These are phyloP conservation scores for Diaporthe sp. DNA, from an alignment of 2,329 filamentous ascomycete species.

Conservation along the genomic window DNA sequence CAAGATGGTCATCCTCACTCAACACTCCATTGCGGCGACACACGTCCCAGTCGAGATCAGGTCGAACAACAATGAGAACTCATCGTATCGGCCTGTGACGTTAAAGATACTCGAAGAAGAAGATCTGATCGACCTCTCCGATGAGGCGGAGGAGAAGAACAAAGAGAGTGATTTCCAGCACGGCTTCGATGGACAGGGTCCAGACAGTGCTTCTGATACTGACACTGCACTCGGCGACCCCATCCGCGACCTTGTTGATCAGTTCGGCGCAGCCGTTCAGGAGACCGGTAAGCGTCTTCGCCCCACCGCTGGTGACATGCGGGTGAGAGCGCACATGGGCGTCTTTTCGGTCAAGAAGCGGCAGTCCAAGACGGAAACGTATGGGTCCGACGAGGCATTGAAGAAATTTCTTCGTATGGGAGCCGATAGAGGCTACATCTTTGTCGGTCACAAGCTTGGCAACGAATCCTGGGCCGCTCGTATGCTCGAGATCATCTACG, in stretches of 20 bases:
- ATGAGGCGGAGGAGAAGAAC: not conserved
- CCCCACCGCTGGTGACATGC: constrained; percentile 26
- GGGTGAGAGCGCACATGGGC: constrained; percentile 35
- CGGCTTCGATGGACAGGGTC: not conserved
- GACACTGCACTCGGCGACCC: not conserved
- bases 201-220: not conserved
- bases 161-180: not conserved
- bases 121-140: not conserved
- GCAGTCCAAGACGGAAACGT: constrained; percentile 6
- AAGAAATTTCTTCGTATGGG: constrained; percentile 16
- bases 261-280: constrained; percentile 9
- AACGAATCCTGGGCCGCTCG: constrained; percentile 2
- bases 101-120: not conserved
- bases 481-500: constrained; percentile 32
- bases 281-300: constrained; percentile 33
- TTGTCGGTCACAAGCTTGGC: constrained; percentile 32
- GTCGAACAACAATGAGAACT: not conserved
- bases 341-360: constrained; percentile 7
- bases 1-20: not conserved
- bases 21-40: constrained; percentile 6
- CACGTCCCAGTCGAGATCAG: constrained; percentile 19
- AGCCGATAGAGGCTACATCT: constrained; percentile 21
- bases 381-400: constrained; percentile 10
- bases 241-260: not conserved
- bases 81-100: not conserved